These are phyloP conservation scores for Metarhizium sp. DNA, from an alignment of 2,329 filamentous ascomycete genomes.

Conservation along the genomic window DNA sequence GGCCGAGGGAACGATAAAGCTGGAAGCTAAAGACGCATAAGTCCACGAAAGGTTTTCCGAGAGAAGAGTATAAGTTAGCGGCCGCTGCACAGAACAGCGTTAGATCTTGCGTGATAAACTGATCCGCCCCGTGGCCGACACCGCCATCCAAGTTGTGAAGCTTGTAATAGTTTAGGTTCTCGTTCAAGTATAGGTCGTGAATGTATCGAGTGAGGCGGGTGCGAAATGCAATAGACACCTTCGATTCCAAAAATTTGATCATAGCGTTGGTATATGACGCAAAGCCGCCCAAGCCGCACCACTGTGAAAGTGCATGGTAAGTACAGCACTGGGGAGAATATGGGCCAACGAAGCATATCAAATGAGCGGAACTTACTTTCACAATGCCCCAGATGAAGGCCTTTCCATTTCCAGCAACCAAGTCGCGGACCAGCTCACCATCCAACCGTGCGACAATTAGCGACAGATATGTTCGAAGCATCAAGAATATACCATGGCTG, in stretches of 20 bases:
- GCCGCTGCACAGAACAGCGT: conserved; percentile 92
- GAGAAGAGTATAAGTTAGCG: conserved; percentile 85
- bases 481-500: conserved; percentile 80
- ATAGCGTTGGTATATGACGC: conserved; percentile 97
- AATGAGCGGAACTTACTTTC: conserved; percentile 43
- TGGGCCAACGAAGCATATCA: neutral
- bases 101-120: conserved; percentile 95
- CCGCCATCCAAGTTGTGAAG: conserved; percentile 87
- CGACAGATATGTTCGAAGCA: conserved; percentile 89
- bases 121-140: conserved; percentile 83
- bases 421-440: conserved; percentile 89
- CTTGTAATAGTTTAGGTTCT: conserved; percentile 95
- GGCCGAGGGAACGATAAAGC: conserved; percentile 82
- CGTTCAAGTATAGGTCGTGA: conserved; percentile 91
- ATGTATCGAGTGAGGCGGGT: conserved; percentile 93
- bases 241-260: conserved; percentile 97
- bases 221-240: conserved; percentile 96
- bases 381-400: conserved; percentile 79
- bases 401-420: conserved; percentile 90
- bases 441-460: conserved; percentile 87
- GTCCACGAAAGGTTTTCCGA: conserved; percentile 98
- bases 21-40: conserved; percentile 98
- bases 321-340: neutral
- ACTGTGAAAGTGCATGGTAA: conserved; percentile 33
- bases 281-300: conserved; percentile 87